Evolutionary conservation across 2,329 filamentous ascomycete species (phyloP), one percentile per base, ranked within the genome.

Genomic region (Colletotrichum cordylinicola): DNA sequence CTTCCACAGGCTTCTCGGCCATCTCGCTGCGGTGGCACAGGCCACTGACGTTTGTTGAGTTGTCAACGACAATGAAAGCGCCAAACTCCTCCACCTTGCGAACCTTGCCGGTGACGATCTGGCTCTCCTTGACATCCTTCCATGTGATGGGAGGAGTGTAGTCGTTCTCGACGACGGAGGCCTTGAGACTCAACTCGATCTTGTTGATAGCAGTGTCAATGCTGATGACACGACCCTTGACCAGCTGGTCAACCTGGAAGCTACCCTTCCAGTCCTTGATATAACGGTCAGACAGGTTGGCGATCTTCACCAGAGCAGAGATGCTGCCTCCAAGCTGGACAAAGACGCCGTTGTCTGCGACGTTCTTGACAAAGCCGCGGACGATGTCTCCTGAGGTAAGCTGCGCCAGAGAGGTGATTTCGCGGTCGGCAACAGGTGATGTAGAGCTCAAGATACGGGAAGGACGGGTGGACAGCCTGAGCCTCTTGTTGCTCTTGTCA

Each of bases 11-110:
- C 80, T 93, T 93, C 79, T 98, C 95, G 0, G 97, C 96, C 90
- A 99, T 96, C 83, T 99, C 94, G 78, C 93, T 96, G 77, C 94
- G 92, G 84, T 99, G 97, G 83, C 96, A 98, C 12, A 99, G 90
- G 77, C 97, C 97, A 79, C 96, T 98, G 77, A 99, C 92, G 79
- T 98, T 98, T 71, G 91, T 90, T 6, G 96, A 98, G 76, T 94
- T 93, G 83, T 98, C 95, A 24, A 99, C 88, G 58, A 98, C 91
- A 79, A 99, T 94, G 83, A 99, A 99, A 7, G 96, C 96, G 78
- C 97, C 97, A 83, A 96, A 99, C 37, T 98, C 94, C 81, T 98
- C 95, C 3, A 98, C 96, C 85, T 98, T 98, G 80, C 96, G 93
- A 72, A 99, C 92, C 82, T 95, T 98, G 65, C 96, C 97, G 15